Conservation (phyloP, 2,329 filamentous ascomycete genomes). For the Cladobotryum protrusum region DNA sequence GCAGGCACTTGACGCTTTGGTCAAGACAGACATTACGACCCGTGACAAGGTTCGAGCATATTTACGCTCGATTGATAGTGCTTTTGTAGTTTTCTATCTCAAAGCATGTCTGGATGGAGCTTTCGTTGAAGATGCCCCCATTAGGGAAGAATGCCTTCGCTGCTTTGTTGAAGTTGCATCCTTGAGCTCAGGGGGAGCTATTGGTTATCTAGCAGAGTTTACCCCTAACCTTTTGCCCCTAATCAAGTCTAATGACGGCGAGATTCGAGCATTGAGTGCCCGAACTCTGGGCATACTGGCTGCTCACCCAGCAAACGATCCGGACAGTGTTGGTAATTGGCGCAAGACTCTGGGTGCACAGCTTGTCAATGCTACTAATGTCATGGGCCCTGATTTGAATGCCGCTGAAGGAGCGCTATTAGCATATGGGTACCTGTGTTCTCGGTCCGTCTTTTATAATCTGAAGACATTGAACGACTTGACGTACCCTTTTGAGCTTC, state of each 20-base stretch:
- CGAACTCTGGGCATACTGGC: constrained; percentile 70
- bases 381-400: constrained; percentile 37
- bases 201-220: constrained; percentile 44
- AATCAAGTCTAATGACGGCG: constrained; percentile 65
- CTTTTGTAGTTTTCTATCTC: constrained; percentile 39
- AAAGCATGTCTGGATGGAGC: constrained; percentile 53
- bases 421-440: constrained; percentile 39
- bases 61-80: constrained; percentile 36
- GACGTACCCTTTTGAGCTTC: constrained; percentile 25
- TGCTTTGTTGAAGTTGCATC: constrained; percentile 50
- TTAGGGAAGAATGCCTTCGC: constrained; percentile 42
- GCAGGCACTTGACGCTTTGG: constrained; percentile 64
- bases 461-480: constrained; percentile 21
- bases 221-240: constrained; percentile 50
- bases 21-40: constrained; percentile 62
- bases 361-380: constrained; percentile 36
- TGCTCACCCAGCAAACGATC: constrained; percentile 51
- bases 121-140: constrained; percentile 35
- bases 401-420: constrained; percentile 42
- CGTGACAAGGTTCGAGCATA: constrained; percentile 54
- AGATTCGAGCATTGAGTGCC: constrained; percentile 60
- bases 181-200: constrained; percentile 42
- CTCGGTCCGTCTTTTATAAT: constrained; percentile 40
- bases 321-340: constrained; percentile 22
- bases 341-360: constrained; percentile 35